Conservation (phyloP, 768 basidiomycete genomes). For the Rhizopogon vesiculosus region DNA sequence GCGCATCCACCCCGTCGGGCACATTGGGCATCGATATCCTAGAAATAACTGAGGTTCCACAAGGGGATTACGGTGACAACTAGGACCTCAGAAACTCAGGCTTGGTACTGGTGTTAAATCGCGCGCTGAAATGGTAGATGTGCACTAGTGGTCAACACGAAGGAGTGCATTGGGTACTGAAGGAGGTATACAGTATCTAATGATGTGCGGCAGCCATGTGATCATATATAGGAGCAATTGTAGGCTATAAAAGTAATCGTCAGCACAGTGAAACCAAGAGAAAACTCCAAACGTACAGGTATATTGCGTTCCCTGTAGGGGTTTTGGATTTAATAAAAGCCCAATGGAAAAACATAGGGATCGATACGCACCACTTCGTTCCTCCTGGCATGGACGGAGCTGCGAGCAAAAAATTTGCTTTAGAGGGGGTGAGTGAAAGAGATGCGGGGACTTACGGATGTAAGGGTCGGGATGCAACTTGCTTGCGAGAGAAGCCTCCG, state of each 20-base stretch:
- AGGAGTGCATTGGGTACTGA: not conserved
- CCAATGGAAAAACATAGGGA: not conserved
- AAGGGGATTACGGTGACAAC: too few species aligned
- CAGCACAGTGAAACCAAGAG: not conserved
- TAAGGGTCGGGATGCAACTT: constrained; percentile 89
- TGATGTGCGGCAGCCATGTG: constrained; percentile 38
- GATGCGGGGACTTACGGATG: constrained; percentile 60
- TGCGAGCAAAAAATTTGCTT: constrained; percentile 25
- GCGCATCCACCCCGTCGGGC: too few species aligned
- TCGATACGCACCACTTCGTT: constrained; percentile 81
- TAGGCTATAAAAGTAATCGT: constrained; percentile 39
- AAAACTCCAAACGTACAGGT: constrained; percentile 48
- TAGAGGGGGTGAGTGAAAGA: not conserved
- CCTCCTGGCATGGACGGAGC: constrained; percentile 83
- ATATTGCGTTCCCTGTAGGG: constrained; percentile 71
- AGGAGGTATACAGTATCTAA: constrained; percentile 8
- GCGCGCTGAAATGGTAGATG: too few species aligned
- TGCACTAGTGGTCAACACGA: not conserved
- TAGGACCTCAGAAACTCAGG: too few species aligned
- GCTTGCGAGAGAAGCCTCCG: constrained; percentile 67
- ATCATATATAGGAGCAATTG: constrained; percentile 60
- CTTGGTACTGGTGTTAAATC: too few species aligned
- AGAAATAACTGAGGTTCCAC: too few species aligned
- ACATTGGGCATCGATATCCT: too few species aligned
- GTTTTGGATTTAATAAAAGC: not conserved